phyloP scores from a whole-genome alignment of 805 yeast species.

The Candida berthetii region DNA sequence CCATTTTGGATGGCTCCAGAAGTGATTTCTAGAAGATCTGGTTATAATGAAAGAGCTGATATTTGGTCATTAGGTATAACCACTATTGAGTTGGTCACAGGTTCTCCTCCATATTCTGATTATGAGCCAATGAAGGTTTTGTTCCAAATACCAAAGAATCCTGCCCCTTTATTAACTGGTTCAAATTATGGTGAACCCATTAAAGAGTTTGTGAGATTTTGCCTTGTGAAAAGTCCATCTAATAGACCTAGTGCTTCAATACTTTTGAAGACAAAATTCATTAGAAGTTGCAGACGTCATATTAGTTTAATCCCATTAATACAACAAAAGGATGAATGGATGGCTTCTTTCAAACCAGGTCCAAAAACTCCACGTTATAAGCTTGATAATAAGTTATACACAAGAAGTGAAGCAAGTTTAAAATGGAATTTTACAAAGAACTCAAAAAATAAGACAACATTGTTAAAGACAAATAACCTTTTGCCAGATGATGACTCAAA shows the following conservation, averaged over 20 bases:
- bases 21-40: slow-evolving; percentile 55
- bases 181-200: slow-evolving; percentile 32
- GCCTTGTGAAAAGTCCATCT: slow-evolving; percentile 62
- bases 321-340: slow-evolving; percentile 31
- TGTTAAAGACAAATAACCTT: slow-evolving; percentile 1
- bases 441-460: slow-evolving; percentile 2
- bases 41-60: slow-evolving; percentile 84
- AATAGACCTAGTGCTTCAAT: slow-evolving; percentile 56
- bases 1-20: slow-evolving; percentile 99
- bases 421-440: slow-evolving; percentile 18
- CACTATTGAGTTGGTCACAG: slow-evolving; percentile 75
- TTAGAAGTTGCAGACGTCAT: slow-evolving; percentile 29
- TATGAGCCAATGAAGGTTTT: slow-evolving; percentile 75
- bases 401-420: slow-evolving; percentile 15
- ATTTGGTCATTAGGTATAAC: slow-evolving; percentile 97
- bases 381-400: slow-evolving; percentile 23
- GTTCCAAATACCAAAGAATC: slow-evolving; percentile 57
- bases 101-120: slow-evolving; percentile 73
- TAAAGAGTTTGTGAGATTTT: slow-evolving; percentile 52
- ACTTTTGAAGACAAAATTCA: slow-evolving; percentile 49
- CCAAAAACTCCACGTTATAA: slow-evolving; percentile 32
- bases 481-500: neutral
- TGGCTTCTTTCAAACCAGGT: slow-evolving; percentile 22
- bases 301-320: slow-evolving; percentile 28
- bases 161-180: slow-evolving; percentile 55